Evolutionary conservation across 257 asterid species (phyloP), one percentile per base, ranked within the genome.

Genomic region (Thymus quinquecostatus): DNA sequence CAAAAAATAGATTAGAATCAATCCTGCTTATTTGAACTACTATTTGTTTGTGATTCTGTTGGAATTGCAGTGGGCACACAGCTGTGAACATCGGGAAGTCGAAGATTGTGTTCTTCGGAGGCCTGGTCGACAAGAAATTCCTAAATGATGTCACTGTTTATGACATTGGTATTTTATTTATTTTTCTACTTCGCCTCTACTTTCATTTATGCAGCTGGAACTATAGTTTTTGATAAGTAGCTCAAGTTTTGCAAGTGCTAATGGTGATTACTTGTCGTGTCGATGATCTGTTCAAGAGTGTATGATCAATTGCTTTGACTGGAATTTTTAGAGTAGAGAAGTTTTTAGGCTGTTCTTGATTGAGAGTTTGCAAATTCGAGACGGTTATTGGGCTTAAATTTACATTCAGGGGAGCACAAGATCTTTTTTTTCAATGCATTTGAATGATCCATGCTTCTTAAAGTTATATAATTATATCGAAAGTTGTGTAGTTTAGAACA

Each of bases 31-130:
- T 51, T 28, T 11, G 44, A 9, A 44, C 13, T 45, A 44, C 13
- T 45, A 12, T 48, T 65, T 13, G 7, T 45, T 10, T 29, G 43
- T 30, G 41, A 13, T 6, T 40, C 21, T 41, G 34, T 6, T 53
- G 27, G 75, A 70, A 78, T 62, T 53, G 79, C 93, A 92, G 99
- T 75, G 97, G 97, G 9, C 98, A 89, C 70, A 88, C 96, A 6
- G 97, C 97, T 71, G 96, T 89, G 74, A 88, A 88, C 81, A 84
- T 92, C 66, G 97, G 99, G 60, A 89, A 87, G 72, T 92, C 99
- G 65, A 92, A 92, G 93, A 74, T 89, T 56, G 92, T 89, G 30
- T 77, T 88, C 49, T 95, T 95, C 59, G 99, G 99, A 43, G 99
- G 98, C 58, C 77, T 95, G 48, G 79, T 88, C 65, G 95, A 89